phyloP scores from a whole-genome alignment of 306 rosid species.

The Corylus heterophylla region DNA sequence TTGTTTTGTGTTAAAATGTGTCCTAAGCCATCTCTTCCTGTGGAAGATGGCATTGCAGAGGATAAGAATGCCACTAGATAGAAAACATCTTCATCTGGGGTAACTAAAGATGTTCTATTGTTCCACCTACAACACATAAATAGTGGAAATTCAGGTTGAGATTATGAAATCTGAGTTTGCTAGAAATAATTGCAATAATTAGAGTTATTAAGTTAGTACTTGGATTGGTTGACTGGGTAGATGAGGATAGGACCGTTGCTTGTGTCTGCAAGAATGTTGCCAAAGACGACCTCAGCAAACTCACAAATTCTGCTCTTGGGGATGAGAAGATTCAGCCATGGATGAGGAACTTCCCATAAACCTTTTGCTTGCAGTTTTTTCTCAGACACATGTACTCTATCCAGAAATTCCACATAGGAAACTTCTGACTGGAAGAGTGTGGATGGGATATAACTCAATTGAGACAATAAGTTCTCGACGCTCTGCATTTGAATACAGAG shows the following conservation, averaged over 20 bases:
- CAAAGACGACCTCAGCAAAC: conserved; percentile 67
- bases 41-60: conserved; percentile 71
- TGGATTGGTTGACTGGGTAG: conserved; percentile 90
- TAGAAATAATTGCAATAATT: neutral
- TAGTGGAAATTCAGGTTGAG: conserved; percentile 5
- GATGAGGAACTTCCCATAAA: conserved; percentile 92
- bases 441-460: conserved; percentile 57
- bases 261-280: conserved; percentile 64
- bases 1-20: conserved; percentile 62
- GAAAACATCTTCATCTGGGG: conserved; percentile 88
- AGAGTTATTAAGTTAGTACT: conserved; percentile 37
- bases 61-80: conserved; percentile 76
- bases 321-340: conserved; percentile 87
- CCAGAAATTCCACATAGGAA: conserved; percentile 76
- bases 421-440: conserved; percentile 82
- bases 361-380: conserved; percentile 65
- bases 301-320: conserved; percentile 66
- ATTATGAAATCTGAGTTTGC: neutral
- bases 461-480: conserved; percentile 57
- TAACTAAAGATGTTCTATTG: conserved; percentile 70
- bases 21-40: conserved; percentile 62
- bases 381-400: conserved; percentile 82
- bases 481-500: conserved; percentile 51
- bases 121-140: conserved; percentile 63
- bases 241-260: conserved; percentile 87